These are phyloP conservation scores for Candida smagusa DNA, from an alignment of 1,139 yeast species.

Conservation along the genomic window DNA sequence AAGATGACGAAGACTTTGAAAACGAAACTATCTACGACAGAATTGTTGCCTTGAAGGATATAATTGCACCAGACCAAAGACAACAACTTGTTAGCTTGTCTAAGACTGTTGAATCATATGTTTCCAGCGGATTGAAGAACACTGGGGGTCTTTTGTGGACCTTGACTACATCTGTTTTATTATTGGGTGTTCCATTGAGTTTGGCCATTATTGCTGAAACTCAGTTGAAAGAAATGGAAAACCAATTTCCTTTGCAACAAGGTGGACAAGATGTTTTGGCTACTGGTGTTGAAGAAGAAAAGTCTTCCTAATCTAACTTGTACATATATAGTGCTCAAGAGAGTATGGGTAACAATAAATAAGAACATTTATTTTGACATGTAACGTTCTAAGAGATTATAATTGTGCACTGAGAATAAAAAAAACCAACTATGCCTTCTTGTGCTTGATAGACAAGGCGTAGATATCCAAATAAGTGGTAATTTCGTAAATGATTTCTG, in stretches of 20 bases:
- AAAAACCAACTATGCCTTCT: conserved; percentile 46
- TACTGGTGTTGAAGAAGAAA: conserved; percentile 51
- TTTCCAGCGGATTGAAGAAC: conserved; percentile 48
- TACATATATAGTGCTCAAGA: background rate
- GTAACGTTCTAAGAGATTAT: too few species aligned
- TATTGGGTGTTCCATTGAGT: conserved; percentile 90
- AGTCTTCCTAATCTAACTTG: conserved; percentile 8
- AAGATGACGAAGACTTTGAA: conserved; percentile 44
- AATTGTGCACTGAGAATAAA: too few species aligned
- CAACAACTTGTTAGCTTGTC: conserved; percentile 37
- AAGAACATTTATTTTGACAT: too few species aligned
- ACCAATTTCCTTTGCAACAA: conserved; percentile 83
- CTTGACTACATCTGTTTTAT: conserved; percentile 75
- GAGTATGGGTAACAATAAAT: too few species aligned
- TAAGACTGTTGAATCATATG: conserved; percentile 31
- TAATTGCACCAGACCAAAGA: conserved; percentile 87
- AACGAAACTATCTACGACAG: conserved; percentile 86
- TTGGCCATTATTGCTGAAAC: conserved; percentile 88
- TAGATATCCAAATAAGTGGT: conserved; percentile 81
- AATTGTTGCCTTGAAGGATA: conserved; percentile 85
- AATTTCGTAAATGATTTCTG: conserved; percentile 80
- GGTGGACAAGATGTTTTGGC: conserved; percentile 82
- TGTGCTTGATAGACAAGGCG: conserved; percentile 81
- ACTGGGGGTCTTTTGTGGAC: conserved; percentile 84
- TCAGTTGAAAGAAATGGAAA: conserved; percentile 91